Percentiles rank a stretch among this genome's conserved stretches.
Conservation (phyloP, 306 rosid genomes). For the Coriaria nepalensis region DNA sequence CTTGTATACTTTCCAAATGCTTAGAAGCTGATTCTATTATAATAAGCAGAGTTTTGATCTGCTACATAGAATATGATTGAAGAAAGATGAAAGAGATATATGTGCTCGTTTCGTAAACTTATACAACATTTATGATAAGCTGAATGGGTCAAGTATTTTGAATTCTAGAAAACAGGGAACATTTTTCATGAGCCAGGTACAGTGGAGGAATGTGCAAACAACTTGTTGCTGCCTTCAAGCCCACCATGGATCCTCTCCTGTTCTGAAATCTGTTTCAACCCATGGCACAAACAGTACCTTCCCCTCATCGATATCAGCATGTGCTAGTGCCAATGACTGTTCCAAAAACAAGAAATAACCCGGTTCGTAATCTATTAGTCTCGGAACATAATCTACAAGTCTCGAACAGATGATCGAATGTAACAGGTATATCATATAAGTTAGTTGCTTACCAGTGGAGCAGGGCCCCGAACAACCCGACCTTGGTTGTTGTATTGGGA, state of each 20-base stretch:
- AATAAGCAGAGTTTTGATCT: too few species aligned
- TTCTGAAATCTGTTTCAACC: conserved; percentile 91
- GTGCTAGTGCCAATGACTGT: conserved; percentile 78
- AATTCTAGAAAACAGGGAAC: too few species aligned
- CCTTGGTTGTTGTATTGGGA: conserved; percentile 92
- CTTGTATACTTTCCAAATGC: too few species aligned
- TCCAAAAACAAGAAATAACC: background rate
- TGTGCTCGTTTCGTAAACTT: too few species aligned
- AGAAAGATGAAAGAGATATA: too few species aligned
- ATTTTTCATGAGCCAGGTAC: too few species aligned
- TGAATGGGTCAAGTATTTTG: too few species aligned
- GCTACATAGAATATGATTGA: too few species aligned
- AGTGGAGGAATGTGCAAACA: too few species aligned
- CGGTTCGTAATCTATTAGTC: background rate
- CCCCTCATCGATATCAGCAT: conserved; percentile 60
- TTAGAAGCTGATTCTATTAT: too few species aligned
- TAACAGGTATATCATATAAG: conserved; percentile 1
- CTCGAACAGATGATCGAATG: too few species aligned
- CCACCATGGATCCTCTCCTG: conserved; percentile 88
- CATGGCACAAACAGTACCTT: conserved; percentile 84
- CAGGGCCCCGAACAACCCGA: conserved; percentile 92
- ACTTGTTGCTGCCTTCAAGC: conserved; percentile 18
- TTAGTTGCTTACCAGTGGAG: conserved; percentile 65
- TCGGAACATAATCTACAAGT: background rate
- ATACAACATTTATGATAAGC: too few species aligned